These are phyloP conservation scores for Diaporthe destruens DNA, from an alignment of 2,329 filamentous ascomycete genomes.

Conservation along the genomic window DNA sequence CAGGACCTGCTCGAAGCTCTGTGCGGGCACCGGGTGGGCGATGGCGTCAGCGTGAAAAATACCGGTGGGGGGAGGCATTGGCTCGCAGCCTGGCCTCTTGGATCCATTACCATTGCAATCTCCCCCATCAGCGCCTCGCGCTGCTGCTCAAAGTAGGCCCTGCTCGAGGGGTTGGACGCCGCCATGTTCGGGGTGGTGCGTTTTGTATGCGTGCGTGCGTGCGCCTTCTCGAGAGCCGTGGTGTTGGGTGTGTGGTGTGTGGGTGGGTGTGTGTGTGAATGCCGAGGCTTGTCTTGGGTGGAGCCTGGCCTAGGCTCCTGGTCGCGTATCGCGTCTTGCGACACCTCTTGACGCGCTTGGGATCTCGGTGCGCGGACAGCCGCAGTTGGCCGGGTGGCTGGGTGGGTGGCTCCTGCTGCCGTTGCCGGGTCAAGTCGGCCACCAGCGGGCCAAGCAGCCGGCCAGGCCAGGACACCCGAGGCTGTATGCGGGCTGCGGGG, in stretches of 20 bases:
- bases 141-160: conserved; percentile 80
- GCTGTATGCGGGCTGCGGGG: neutral
- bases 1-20: conserved; percentile 89
- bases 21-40: neutral
- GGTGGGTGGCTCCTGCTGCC: conserved; percentile 3
- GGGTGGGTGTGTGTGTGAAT: too few relatives aligned
- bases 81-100: neutral
- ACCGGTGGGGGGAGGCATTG: neutral
- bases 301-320: neutral
- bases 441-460: neutral
- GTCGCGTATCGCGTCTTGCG: conserved; percentile 23
- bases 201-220: neutral
- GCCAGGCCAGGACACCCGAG: neutral
- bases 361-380: neutral
- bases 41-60: neutral
- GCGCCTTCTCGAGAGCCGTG: neutral
- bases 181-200: conserved; percentile 47
- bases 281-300: neutral
- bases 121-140: conserved; percentile 78
- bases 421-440: conserved; percentile 26
- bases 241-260: too few relatives aligned
- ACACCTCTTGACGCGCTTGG: conserved; percentile 25
- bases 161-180: conserved; percentile 47
- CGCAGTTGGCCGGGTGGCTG: neutral
- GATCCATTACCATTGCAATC: conserved; percentile 73